Base-by-base conservation (phyloP, 371 early-diverging fungal genomes). In the Gilbertella persicaria region DNA sequence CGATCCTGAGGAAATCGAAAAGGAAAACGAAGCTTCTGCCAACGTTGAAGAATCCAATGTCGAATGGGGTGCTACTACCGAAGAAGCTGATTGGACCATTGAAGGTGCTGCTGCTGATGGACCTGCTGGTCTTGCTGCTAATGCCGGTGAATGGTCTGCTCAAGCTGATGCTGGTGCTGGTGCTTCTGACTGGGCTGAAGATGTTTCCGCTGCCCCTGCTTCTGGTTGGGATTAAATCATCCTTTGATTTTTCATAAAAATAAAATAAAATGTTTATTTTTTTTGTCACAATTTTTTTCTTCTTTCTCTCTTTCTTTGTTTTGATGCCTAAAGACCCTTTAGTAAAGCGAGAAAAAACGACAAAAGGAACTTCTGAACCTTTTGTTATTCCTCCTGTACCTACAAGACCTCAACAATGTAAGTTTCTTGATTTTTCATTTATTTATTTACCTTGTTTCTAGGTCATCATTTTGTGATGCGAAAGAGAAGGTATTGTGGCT, bases 1-100 rank as follows among this genome's bases (percentile, higher is more conserved):
- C 46, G 64, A 96, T 65, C 90, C 97, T 62, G 97, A 95, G 71
- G 98, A 96, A 73, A 79, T 78, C 56, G 96, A 95, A 80, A 94
- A 96, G 91, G 93, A 94, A 60, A 74, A 83, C 50, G 77, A 77
- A 45, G 60, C 61, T 53, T 62, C 64, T 53, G 78, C 65, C 28
- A 66, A 57, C n/a, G 55, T 56, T 44, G 68, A 61, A 36, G 64
- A 49, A 20, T 45, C 62, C 43, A 59, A 30, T 14, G 57, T 20
- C 46, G 74, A 64, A 8, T 63, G 58, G 59, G 58, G 61, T 41
- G 69, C 69, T 19, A 58, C 54, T 10, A 58, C 64, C 45, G 66
- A 51, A 28, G 64, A 70, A 37, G 62, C 47, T 61, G 69, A 79
- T 53, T 78, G 80, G 79, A 77, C 73, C 19, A 66, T 64, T 42